These are phyloP conservation scores for Brassica juncea DNA, from an alignment of 345 rosid species.

Conservation along the genomic window DNA sequence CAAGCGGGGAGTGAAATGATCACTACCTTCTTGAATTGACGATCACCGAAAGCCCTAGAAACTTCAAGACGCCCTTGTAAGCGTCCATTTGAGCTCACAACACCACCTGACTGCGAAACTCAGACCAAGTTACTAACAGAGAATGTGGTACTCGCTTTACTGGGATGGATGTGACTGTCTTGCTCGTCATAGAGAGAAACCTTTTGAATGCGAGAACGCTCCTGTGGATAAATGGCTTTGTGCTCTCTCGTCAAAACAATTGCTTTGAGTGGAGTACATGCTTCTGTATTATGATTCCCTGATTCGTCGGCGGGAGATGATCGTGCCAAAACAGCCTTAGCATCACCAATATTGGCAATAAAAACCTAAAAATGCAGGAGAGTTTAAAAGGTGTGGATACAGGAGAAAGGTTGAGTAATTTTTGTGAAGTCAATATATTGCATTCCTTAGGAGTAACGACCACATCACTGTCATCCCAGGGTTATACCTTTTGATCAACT, in stretches of 20 bases:
- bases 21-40: slow-evolving; percentile 76
- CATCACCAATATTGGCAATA: slow-evolving; percentile 86
- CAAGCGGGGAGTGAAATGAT: not conserved
- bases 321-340: slow-evolving; percentile 81
- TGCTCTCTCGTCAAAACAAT: slow-evolving; percentile 87
- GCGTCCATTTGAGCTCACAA: slow-evolving; percentile 75
- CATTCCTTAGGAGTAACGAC: not conserved
- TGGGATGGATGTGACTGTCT: not conserved
- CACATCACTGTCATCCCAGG: not conserved
- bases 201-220: slow-evolving; percentile 90
- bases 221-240: slow-evolving; percentile 85
- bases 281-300: slow-evolving; percentile 40
- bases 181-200: slow-evolving; percentile 38
- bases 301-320: slow-evolving; percentile 50
- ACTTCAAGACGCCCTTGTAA: slow-evolving; percentile 92
- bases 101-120: slow-evolving; percentile 69
- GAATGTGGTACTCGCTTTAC: not conserved
- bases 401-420: not conserved
- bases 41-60: slow-evolving; percentile 92
- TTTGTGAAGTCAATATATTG: not conserved
- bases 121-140: slow-evolving; percentile 7
- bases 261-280: slow-evolving; percentile 56
- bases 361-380: slow-evolving; percentile 52
- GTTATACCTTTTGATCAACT: slow-evolving; percentile 64
- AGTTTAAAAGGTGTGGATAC: not conserved